These are phyloP conservation scores for Stentor roeselii DNA, from an alignment of 73 alveolate species.

Conservation along the genomic window DNA sequence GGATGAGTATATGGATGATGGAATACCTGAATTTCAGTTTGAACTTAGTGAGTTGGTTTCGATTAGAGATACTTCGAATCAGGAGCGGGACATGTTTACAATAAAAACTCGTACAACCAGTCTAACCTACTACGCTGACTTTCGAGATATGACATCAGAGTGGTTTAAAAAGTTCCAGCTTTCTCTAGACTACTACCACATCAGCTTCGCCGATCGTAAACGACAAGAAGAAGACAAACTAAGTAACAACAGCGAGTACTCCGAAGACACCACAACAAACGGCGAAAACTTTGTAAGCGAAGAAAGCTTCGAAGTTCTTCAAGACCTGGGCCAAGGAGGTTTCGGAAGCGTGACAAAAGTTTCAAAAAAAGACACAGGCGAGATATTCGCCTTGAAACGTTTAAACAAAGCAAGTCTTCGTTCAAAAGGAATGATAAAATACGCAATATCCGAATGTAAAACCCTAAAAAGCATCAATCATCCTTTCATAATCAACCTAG, in stretches of 20 bases:
- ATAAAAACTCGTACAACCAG: neutral
- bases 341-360: slow-evolving; percentile 35
- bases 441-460: slow-evolving; percentile 35
- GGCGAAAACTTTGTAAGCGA: neutral
- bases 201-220: neutral
- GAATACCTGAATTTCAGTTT: neutral
- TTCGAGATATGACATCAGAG: slow-evolving; percentile 2
- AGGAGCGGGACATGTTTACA: neutral
- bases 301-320: neutral
- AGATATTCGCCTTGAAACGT: slow-evolving; percentile 79
- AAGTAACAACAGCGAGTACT: neutral
- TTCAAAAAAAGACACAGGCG: slow-evolving; percentile 22
- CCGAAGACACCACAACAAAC: neutral
- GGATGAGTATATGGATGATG: neutral
- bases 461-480: slow-evolving; percentile 41
- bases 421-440: slow-evolving; percentile 59
- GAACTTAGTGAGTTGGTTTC: neutral
- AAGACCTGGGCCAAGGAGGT: slow-evolving; percentile 32
- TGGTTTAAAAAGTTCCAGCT: neutral
- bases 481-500: slow-evolving; percentile 54
- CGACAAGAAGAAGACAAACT: neutral
- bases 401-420: slow-evolving; percentile 68
- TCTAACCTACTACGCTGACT: neutral
- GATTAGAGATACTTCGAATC: neutral
- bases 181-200: neutral